These are phyloP conservation scores for Neckera pumila DNA, from an alignment of 225 moss, liverwort and hornwort species.

Conservation along the genomic window DNA sequence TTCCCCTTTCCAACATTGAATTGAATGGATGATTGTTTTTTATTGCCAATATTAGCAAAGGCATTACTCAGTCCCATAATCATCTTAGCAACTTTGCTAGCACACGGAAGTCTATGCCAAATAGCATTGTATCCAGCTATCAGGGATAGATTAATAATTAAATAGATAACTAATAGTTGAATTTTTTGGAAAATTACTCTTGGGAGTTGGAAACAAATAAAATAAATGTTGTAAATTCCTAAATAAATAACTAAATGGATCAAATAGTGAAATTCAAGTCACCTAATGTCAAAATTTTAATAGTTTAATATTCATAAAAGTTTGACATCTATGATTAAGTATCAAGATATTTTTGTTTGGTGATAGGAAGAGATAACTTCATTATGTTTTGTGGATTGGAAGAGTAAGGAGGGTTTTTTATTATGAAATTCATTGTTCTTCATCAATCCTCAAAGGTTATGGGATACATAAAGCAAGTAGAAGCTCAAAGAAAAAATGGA, in stretches of 20 bases:
- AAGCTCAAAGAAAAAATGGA: not conserved
- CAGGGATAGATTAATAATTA: not conserved
- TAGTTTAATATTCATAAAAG: not conserved
- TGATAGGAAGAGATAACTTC: not conserved
- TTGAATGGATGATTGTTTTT: not conserved
- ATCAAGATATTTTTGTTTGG: not conserved
- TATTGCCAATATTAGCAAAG: not conserved
- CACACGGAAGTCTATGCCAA: not conserved
- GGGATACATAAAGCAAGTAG: not conserved
- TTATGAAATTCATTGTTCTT: not conserved
- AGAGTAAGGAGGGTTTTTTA: not conserved
- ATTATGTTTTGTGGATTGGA: not conserved
- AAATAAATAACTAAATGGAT: no score
- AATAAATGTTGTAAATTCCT: not conserved
- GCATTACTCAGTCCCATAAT: accelerated
- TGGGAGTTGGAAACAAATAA: not conserved
- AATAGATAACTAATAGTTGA: not conserved
- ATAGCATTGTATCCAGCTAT: not conserved
- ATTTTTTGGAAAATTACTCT: not conserved
- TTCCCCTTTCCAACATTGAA: not conserved
- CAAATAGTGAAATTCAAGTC: not conserved
- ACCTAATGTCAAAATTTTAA: not conserved
- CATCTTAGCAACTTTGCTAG: not conserved
- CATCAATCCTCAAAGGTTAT: not conserved
- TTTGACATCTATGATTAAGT: not conserved